Evolutionary conservation across 352 stramenopile species (phyloP).

Genomic region (Blastocystis sp.): DNA sequence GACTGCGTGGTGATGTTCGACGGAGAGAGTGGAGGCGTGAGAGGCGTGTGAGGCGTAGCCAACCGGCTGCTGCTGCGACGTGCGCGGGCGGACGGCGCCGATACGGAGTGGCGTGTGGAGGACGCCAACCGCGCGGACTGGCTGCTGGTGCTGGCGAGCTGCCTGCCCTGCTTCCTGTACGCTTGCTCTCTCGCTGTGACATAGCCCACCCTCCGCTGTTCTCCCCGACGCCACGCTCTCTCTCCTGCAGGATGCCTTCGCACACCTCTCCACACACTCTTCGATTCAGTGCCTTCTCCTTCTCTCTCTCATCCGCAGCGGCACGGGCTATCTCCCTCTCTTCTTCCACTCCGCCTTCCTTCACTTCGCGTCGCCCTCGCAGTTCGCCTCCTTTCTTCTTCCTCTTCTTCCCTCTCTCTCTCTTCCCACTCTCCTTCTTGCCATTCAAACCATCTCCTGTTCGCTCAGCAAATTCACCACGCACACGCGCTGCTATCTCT

Average conservation of each 20-base stretch:
- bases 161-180: no score
- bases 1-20: background rate
- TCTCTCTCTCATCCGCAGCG: background rate
- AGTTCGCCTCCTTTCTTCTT: background rate
- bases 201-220: no score
- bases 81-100: no score
- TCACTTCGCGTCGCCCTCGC: background rate
- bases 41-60: background rate
- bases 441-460: conserved; percentile 13
- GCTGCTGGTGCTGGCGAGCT: no score
- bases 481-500: conserved; percentile 28
- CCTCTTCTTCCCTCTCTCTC: background rate
- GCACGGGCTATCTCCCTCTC: background rate
- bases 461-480: conserved; percentile 16
- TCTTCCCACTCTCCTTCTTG: background rate
- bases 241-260: no score
- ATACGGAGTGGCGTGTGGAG: no score
- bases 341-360: no score
- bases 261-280: background rate
- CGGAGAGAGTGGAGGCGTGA: background rate
- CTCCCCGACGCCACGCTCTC: no score
- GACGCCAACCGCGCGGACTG: no score
- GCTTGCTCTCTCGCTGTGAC: no score
- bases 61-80: background rate
- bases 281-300: background rate